These are phyloP conservation scores for Remersonia thermophila DNA, from an alignment of 2,329 filamentous ascomycete species.

Conservation along the genomic window DNA sequence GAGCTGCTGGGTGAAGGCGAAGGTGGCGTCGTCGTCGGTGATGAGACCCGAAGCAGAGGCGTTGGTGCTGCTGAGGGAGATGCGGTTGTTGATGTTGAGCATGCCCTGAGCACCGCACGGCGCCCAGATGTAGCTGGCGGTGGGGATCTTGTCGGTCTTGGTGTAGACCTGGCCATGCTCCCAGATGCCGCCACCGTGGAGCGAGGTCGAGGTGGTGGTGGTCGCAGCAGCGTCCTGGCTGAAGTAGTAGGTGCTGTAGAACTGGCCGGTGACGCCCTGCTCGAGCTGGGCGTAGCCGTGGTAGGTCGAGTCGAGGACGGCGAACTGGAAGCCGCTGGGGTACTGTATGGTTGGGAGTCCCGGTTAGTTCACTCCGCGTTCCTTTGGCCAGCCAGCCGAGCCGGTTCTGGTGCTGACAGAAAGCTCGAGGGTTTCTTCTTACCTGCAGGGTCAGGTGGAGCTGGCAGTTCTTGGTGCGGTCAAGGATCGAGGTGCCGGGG, in stretches of 20 bases:
- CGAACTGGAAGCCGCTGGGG: slow-evolving; percentile 34
- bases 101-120: slow-evolving; percentile 34
- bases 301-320: slow-evolving; percentile 35
- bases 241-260: slow-evolving; percentile 37
- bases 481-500: slow-evolving; percentile 24
- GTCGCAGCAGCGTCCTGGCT: slow-evolving; percentile 32
- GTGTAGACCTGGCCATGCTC: slow-evolving; percentile 33
- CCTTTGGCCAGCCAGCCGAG: no score
- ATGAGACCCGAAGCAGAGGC: slow-evolving; percentile 26
- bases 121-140: slow-evolving; percentile 32
- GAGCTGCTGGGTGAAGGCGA: slow-evolving; percentile 32
- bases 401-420: no score
- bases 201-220: slow-evolving; percentile 32
- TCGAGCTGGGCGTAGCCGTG: slow-evolving; percentile 37
- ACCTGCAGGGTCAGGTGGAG: slow-evolving; percentile 31
- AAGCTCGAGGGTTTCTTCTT: neutral
- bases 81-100: slow-evolving; percentile 36
- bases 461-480: slow-evolving; percentile 36
- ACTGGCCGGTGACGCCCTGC: slow-evolving; percentile 29
- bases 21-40: slow-evolving; percentile 33
- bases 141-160: slow-evolving; percentile 32
- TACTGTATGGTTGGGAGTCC: slow-evolving; percentile 21
- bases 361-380: neutral
- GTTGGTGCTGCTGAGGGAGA: slow-evolving; percentile 28
- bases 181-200: slow-evolving; percentile 31